Evolutionary conservation across 192 early-diverging fungal genomes (phyloP), one percentile per base, ranked within the genome.

Genomic region (Linnemannia exigua): DNA sequence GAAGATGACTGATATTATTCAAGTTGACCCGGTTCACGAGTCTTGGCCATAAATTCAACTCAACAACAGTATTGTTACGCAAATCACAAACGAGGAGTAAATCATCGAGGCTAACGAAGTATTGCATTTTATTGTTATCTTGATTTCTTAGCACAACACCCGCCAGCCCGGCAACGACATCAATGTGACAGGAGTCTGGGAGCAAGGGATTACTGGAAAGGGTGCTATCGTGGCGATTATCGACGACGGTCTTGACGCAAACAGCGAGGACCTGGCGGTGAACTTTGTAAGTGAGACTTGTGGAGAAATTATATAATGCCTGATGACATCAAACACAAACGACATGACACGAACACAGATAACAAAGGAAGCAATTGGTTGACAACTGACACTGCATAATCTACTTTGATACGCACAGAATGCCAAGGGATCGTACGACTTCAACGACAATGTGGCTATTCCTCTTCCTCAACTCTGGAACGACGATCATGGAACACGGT

Each of bases 401-500:
- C 0, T 19, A 33, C 35, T 50, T 68, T 48, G 11, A 11, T 61
- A 5, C 20, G 5, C 48, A 36, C 81, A 95, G 95, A 92, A 89
- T 83, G 94, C 92, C 11, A 92, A 89, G 61, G 98, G 97, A 6
- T 99, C 99, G 0, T 97, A 97, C 81, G 99, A 99, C 87, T 99
- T 95, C 83, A 99, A 99, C 80, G 94, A 96, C 75, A 93, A 95
- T 80, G 91, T 82, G 8, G 81, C 88, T 51, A 80, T 95, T 41
- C 98, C 98, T 9, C 93, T 88, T 63, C 99, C 98, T 33, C 90
- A 87, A 66, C 71, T 95, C 0, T 41, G 47, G 20, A 95, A 97
- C 46, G 99, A 99, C 83, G 91, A 92, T 63, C 99, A 99, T 84
- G 99, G 99, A 54, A 99, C 99, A 15, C 90, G 99, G 50, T 99